A percentile compares a stretch with the other conserved stretches of the same genome.
Conservation (phyloP, 805 yeast genomes). For the Spathaspora hagerdaliae region DNA sequence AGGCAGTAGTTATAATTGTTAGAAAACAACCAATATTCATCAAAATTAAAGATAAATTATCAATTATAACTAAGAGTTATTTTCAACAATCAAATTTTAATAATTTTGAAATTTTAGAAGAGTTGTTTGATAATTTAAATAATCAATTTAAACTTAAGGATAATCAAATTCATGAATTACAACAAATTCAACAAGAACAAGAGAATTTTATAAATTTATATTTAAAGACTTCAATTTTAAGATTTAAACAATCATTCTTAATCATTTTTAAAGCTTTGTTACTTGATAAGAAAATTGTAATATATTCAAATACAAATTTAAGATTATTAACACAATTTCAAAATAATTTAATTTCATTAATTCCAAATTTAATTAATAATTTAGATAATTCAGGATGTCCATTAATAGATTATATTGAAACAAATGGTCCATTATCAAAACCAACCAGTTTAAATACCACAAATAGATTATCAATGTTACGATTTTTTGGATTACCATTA, state of each 20-base stretch:
- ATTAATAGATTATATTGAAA: slow-evolving; percentile 46
- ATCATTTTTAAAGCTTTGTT: slow-evolving; percentile 72
- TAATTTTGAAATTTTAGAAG: slow-evolving; percentile 64
- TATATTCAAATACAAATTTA: slow-evolving; percentile 72
- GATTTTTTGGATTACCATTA: slow-evolving; percentile 84
- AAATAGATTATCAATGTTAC: slow-evolving; percentile 70
- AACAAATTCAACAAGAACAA: slow-evolving; percentile 18
- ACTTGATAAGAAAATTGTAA: slow-evolving; percentile 67
- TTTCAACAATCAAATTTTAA: slow-evolving; percentile 76
- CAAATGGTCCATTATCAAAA: slow-evolving; percentile 46
- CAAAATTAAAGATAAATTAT: slow-evolving; percentile 83
- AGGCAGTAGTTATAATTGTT: slow-evolving; percentile 82
- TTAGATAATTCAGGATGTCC: slow-evolving; percentile 82
- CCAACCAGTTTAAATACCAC: slow-evolving; percentile 72
- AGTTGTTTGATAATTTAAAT: slow-evolving; percentile 64
- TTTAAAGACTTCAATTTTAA: slow-evolving; percentile 57
- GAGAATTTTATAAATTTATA: slow-evolving; percentile 63
- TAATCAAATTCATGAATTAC: slow-evolving; percentile 1
- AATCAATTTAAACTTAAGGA: slow-evolving; percentile 18
- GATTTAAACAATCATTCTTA: slow-evolving; percentile 56
- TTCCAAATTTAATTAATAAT: slow-evolving; percentile 74
- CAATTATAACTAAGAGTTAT: slow-evolving; percentile 83
- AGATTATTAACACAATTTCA: slow-evolving; percentile 79
- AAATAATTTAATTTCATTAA: slow-evolving; percentile 74
- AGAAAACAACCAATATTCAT: slow-evolving; percentile 78